A percentile compares a stretch with the other conserved stretches of the same genome.
Conservation (phyloP, 129 eudicot genomes). For the Pittosporum tobira region DNA sequence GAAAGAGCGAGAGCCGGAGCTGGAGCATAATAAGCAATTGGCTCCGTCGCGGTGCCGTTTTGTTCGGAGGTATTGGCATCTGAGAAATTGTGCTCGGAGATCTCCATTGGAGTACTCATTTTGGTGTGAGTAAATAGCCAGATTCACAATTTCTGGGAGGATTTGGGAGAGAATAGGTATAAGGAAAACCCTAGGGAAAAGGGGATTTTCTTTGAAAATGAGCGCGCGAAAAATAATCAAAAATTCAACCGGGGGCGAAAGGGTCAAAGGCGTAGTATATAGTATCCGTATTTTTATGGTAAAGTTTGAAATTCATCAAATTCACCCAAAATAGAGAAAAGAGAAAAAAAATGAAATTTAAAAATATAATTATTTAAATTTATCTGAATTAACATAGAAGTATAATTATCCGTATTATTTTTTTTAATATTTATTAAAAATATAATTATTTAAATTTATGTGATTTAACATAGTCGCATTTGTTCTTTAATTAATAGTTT, state of each 20-base stretch:
- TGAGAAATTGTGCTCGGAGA: slow-evolving; percentile 35
- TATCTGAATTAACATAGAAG: too few species aligned
- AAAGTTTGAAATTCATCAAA: too few species aligned
- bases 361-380: too few species aligned
- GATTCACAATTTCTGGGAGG: not conserved
- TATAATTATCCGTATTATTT: too few species aligned
- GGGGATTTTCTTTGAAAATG: slow-evolving; percentile 29
- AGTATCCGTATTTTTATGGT: too few species aligned
- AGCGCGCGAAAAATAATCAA: slow-evolving; percentile 42
- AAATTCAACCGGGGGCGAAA: not conserved
- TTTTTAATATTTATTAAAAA: too few species aligned
- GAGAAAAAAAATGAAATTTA: too few species aligned
- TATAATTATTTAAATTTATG: too few species aligned
- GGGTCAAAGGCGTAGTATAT: too few species aligned
- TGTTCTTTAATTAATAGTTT: too few species aligned
- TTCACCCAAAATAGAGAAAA: too few species aligned
- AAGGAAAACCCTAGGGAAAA: slow-evolving; percentile 38
- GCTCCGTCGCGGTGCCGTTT: slow-evolving; percentile 20
- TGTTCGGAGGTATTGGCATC: slow-evolving; percentile 24
- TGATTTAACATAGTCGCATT: too few species aligned
- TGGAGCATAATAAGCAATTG: slow-evolving; percentile 15
- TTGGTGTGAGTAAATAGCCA: not conserved
- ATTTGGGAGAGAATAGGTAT: slow-evolving; percentile 5
- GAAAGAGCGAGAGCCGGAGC: slow-evolving; percentile 21
- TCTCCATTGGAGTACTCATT: slow-evolving; percentile 79